A percentile compares a stretch with the other conserved stretches of the same genome.
phyloP scores from a whole-genome alignment of 169 alveolate genomes.

The Plasmodium blacklocki region DNA sequence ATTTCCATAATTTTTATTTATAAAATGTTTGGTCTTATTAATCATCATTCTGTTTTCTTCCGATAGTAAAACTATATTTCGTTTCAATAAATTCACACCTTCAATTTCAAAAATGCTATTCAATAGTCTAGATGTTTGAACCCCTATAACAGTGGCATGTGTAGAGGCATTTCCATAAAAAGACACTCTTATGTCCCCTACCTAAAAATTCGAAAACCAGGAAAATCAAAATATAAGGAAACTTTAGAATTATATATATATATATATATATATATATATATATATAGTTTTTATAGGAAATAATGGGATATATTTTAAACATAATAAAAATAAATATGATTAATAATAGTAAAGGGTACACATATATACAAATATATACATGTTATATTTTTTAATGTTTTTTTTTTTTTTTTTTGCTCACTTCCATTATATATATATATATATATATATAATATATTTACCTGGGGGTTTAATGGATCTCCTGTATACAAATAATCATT shows the following conservation, averaged over 20 bases:
- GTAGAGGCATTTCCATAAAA: slow-evolving; percentile 74
- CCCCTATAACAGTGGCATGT: slow-evolving; percentile 72
- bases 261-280: too few species aligned
- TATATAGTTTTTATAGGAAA: too few species aligned
- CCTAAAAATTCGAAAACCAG: background rate
- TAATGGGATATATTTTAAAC: too few species aligned
- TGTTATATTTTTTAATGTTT: background rate
- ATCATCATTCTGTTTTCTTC: slow-evolving; percentile 75
- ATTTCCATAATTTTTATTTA: slow-evolving; percentile 61
- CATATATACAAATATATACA: too few species aligned
- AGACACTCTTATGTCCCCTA: slow-evolving; percentile 67
- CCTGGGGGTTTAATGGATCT: slow-evolving; percentile 86
- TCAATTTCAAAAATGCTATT: slow-evolving; percentile 71
- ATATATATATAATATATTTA: too few species aligned
- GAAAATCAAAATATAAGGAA: too few species aligned
- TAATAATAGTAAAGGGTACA: too few species aligned
- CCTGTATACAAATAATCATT: slow-evolving; percentile 85
- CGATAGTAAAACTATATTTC: slow-evolving; percentile 31
- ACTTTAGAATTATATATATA: too few species aligned
- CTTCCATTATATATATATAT: background rate
- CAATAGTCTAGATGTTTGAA: slow-evolving; percentile 41
- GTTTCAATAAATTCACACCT: slow-evolving; percentile 38
- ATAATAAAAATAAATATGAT: too few species aligned
- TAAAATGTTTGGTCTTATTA: slow-evolving; percentile 62
- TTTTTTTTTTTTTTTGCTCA: background rate